Evolutionary conservation across 805 yeast species (phyloP), one percentile per base, ranked within the genome.

Genomic region (Candida ortonii): DNA sequence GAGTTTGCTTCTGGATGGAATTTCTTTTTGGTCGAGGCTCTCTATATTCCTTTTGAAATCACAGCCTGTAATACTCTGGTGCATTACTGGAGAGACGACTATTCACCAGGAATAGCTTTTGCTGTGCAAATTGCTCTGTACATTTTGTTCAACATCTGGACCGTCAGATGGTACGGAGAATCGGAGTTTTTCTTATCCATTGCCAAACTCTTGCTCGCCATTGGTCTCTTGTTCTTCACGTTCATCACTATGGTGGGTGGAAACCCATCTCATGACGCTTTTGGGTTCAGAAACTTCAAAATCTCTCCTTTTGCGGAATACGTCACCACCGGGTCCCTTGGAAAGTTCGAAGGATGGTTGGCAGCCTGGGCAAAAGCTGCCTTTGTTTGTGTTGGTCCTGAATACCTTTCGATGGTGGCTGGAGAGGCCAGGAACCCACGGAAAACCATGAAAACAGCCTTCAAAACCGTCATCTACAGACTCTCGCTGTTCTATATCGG

Each of bases 231-330:
- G 33, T 44, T 71, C 28, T 73, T 70, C 55, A 71, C 76, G 6
- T 68, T 73, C 46, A 52, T 73, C 38, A 67, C 73, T 25, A 73
- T 73, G 78, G 72, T 71, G 34, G 79, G 79, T 13, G 79, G 78
- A 28, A 72, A 73, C 46, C 79, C 79, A 2, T 47, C 60, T 22
- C 67, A 65, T 28, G 73, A 71, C 43, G 72, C 64, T 4, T 73
- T 65, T 49, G 79, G 79, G 1, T 73, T 73, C 55, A 31, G 50
- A 23, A 58, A 67, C 46, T 70, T 68, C 70, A 54, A 52, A 22
- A 56, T 50, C 31, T 70, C 71, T 7, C 65, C 67, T 1, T 53
- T 68, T 41, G 64, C 63, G 20, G 68, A 62, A 37, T 54, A 57
- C 34, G 51, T 60, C 24, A 52, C 60, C 9, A 58, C 60, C 1